These are phyloP conservation scores for Scutellaria minor DNA, from an alignment of 257 asterid genomes.

Conservation along the genomic window DNA sequence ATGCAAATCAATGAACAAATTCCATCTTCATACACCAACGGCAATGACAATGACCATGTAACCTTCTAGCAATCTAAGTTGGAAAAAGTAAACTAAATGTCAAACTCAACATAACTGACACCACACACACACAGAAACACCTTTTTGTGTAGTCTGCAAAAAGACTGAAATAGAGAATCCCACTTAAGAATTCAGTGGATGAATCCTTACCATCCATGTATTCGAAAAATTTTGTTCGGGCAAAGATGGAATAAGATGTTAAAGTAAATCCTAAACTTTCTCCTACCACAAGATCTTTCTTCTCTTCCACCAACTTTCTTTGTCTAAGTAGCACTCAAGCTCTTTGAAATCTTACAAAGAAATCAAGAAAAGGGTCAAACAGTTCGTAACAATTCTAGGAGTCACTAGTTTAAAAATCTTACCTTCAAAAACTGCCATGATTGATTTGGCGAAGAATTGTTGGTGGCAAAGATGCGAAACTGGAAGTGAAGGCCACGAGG, in stretches of 20 bases:
- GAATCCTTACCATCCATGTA: conserved; percentile 28
- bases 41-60: background rate
- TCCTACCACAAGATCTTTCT: conserved; percentile 22
- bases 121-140: conserved; percentile 24
- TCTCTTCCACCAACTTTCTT: conserved; percentile 28
- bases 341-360: conserved; percentile 18
- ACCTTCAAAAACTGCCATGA: conserved; percentile 16
- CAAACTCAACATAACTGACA: conserved; percentile 20
- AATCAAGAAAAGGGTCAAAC: conserved; percentile 11
- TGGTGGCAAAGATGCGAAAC: conserved; percentile 16
- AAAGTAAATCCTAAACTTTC: conserved; percentile 24
- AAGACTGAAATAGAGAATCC: background rate
- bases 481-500: conserved; percentile 13
- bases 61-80: no score
- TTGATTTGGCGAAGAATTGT: conserved; percentile 13
- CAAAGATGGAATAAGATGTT: background rate
- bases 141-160: conserved; percentile 1
- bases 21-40: background rate
- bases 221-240: background rate
- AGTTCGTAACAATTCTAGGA: conserved; percentile 8
- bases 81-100: conserved; percentile 12
- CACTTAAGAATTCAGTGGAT: conserved; percentile 14
- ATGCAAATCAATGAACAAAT: background rate
- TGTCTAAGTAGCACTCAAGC: conserved; percentile 27
- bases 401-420: background rate